Base-by-base conservation (phyloP, 2,329 filamentous ascomycete species). In the Zymoseptoria brevis region DNA sequence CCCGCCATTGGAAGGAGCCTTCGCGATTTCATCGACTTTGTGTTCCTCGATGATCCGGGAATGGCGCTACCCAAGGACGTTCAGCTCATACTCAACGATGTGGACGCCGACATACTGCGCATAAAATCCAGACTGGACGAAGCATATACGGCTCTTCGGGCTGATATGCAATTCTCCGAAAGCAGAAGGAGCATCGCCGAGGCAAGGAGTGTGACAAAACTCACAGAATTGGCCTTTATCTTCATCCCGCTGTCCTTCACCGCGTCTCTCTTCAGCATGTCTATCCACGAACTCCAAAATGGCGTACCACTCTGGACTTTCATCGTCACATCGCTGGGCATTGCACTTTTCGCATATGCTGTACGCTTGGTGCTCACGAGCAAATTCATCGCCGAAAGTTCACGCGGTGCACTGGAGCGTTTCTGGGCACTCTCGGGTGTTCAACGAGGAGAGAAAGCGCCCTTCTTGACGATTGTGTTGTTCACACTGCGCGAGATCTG, bases 101-200 rank as follows among this genome's bases (percentile, higher is more conserved):
- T 62, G 22, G 35, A 62, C 6, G 19, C 26, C 1, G 55, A 50
- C 6, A 19, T 29, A 19, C n/a, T 50, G 3, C 26, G 48, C 11
- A 55, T 60, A 30, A 19, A 30, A 4, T 21, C 13, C 13, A 53
- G 56, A 30, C 24, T 63, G 5, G 67, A 69, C 4, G 65, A 67
- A 5, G 64, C 68, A 30, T 66, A 67, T 35, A 64, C 60, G 22
- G 68, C 71, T 4, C 56, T 77, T 4, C 73, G 73, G 30, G 72
- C 74, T 3, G 75, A 76, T 29, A 69, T 73, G 66, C 61, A 67
- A 19, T 66, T 72, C 30, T 57, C 65, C 11, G 68, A 72, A 51
- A 69, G 66, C 53, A 63, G 65, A 22, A 58, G 69, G 26, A 65
- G 66, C 55, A 71, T 72, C 19, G 66, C 62, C 4, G 69, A 73